Percentiles rank a stretch among this genome's conserved stretches.
Evolutionary conservation across 345 rosid genomes (phyloP).

Genomic region (Triadica sebifera): DNA sequence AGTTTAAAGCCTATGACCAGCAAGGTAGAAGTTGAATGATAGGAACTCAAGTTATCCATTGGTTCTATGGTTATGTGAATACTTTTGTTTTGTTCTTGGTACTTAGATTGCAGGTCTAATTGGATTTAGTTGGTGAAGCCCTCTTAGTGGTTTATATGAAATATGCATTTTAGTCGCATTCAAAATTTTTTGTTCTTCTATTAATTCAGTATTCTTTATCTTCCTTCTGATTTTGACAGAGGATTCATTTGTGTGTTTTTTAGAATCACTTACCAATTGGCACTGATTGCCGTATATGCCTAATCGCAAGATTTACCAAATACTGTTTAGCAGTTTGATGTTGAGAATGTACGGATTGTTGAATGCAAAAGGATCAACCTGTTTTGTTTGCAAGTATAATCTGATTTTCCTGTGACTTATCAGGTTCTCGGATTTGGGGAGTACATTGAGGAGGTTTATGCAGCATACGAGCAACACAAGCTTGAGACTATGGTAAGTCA

Average conservation of each 20-base stretch:
- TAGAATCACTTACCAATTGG: background rate
- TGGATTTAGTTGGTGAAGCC: background rate
- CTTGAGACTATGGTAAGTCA: slow-evolving; percentile 78
- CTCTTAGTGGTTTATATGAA: background rate
- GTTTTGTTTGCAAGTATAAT: slow-evolving; percentile 8
- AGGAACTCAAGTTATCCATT: too few relatives aligned
- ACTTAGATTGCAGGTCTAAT: background rate
- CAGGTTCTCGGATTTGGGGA: slow-evolving; percentile 99
- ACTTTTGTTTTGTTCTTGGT: background rate
- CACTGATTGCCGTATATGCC: background rate
- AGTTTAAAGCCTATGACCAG: too few relatives aligned
- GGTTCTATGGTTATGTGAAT: too few relatives aligned
- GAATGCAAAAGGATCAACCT: background rate
- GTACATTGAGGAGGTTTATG: slow-evolving; percentile 93
- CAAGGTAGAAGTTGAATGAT: too few relatives aligned
- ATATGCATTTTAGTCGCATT: background rate
- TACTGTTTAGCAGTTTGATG: background rate
- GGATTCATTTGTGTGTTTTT: too few relatives aligned
- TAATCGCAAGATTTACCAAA: background rate
- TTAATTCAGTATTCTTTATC: background rate
- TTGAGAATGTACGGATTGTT: background rate
- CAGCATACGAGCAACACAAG: slow-evolving; percentile 98
- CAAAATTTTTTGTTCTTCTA: too few relatives aligned
- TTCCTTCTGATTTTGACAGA: background rate
- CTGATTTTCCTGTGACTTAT: slow-evolving; percentile 9